Evolutionary conservation across 768 basidiomycete genomes (phyloP), one percentile per base, ranked within the genome.

Genomic region (Pleurotus giganteus): DNA sequence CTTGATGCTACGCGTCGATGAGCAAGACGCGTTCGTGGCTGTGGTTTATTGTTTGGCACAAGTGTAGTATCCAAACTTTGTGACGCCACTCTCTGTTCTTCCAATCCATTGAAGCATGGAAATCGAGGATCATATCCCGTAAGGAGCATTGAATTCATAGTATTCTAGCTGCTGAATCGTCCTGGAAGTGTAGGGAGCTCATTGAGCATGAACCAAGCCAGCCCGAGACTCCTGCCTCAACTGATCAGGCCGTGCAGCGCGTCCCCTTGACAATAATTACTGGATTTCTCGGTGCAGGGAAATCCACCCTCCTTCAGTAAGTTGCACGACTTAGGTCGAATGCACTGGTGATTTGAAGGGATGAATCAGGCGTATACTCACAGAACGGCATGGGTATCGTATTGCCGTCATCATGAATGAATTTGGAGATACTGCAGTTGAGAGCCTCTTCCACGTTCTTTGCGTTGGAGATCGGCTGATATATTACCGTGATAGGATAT

Each of bases 381-480:
- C 91, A 11, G 93, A 94, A 65, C 79, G 86, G 34, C 96, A 98
- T 79, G 95, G 96, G 2, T 94, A 94, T 65, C 84, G 90, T 32
- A 97, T 99, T 54, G 96, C 96, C 4, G 96, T 99, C 19, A 97
- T 96, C 59, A 94, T 97, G 92, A 97, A 96, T 65, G 94, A 95
- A 70, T 98, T 98, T 66, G 96, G 94, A 7, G 94, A 97, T 66
- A 94, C 94, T 17, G 91, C 92, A 62, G 90, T 91, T 47, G 63
- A 65, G 85, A 43, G 21, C 32, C 36, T 41, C 36, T 37, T 46
- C 32, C 53, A 32, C n/a, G 28, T 28, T 15, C 44, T 23, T 29
- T 44, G 57, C 56, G 21, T 53, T 11, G 15, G 4, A 9, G 26
- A n/a, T 27, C 29, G 26, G 29, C n/a, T 29, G 27, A n/a, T n/a